These are phyloP conservation scores for Botrytis sinoallii DNA, from an alignment of 2,329 filamentous ascomycete species.

Conservation along the genomic window DNA sequence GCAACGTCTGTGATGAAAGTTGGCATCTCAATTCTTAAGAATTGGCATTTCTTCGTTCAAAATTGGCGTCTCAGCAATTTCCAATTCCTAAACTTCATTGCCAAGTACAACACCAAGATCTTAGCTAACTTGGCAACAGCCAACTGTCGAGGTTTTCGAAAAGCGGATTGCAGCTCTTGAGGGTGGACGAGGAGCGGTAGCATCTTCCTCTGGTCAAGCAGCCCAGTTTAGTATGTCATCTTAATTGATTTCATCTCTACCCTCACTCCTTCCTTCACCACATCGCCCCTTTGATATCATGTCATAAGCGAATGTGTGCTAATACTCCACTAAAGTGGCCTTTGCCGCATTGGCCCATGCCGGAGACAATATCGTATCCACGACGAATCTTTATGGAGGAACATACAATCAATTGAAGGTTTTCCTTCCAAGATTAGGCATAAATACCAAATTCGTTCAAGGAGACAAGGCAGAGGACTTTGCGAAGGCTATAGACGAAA, in stretches of 20 bases:
- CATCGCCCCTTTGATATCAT: neutral
- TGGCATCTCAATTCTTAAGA: conserved; percentile 7
- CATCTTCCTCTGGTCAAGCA: conserved; percentile 79
- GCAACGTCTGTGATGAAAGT: conserved; percentile 11
- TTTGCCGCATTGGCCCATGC: conserved; percentile 76
- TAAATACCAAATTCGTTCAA: conserved; percentile 80
- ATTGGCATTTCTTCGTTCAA: neutral
- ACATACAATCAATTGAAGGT: conserved; percentile 98
- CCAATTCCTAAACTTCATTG: neutral
- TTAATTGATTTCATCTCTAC: neutral
- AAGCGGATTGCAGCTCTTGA: conserved; percentile 94
- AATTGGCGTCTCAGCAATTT: conserved; percentile 13
- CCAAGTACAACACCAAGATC: conserved; percentile 10
- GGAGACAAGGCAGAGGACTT: conserved; percentile 79
- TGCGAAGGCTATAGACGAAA: conserved; percentile 79
- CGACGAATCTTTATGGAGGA: conserved; percentile 86
- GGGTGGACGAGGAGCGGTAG: conserved; percentile 82
- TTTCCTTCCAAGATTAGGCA: conserved; percentile 75
- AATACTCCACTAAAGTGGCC: conserved; percentile 42
- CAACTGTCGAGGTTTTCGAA: conserved; percentile 92
- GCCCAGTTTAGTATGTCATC: conserved; percentile 69
- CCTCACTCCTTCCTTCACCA: neutral
- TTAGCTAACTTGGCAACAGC: conserved; percentile 46
- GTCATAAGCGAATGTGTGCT: neutral
- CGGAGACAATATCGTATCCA: conserved; percentile 91